A percentile compares a stretch with the other conserved stretches of the same genome.
Conservation (phyloP, 768 basidiomycete genomes). For the Leucocoprinus leucothites region DNA sequence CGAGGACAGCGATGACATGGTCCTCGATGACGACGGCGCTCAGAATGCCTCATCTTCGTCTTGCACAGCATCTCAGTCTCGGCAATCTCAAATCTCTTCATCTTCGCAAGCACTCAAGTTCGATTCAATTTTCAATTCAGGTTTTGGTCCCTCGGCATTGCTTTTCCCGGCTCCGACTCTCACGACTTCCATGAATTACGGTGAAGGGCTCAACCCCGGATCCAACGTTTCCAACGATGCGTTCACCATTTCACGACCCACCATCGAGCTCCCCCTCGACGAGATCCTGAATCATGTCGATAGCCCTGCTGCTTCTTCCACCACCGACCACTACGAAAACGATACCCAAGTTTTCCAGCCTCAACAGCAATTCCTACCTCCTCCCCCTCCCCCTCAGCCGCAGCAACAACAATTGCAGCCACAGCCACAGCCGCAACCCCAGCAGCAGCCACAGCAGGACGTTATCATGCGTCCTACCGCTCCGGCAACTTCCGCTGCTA, state of each 20-base stretch:
- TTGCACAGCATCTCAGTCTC: background rate
- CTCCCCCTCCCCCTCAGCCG: constrained; percentile 19
- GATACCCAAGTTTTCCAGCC: constrained; percentile 8
- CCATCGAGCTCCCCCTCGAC: constrained; percentile 84
- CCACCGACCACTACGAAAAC: constrained; percentile 15
- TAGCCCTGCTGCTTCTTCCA: constrained; percentile 21
- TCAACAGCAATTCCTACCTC: constrained; percentile 17
- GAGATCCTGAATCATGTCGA: constrained; percentile 64
- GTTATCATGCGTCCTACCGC: constrained; percentile 25
- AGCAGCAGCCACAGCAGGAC: constrained; percentile 24
- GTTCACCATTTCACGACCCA: constrained; percentile 69
- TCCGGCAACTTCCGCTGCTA: constrained; percentile 13
- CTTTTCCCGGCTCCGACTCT: constrained; percentile 67
- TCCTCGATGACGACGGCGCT: constrained; percentile 25
- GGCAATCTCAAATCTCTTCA: constrained; percentile 10
- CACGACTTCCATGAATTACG: constrained; percentile 70
- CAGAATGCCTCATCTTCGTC: constrained; percentile 19
- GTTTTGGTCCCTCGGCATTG: constrained; percentile 77
- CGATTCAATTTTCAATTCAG: constrained; percentile 67
- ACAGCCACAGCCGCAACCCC: constrained; percentile 17
- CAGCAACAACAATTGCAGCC: constrained; percentile 16
- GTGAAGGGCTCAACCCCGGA: constrained; percentile 57
- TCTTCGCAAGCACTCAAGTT: constrained; percentile 52
- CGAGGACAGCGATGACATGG: constrained; percentile 19
- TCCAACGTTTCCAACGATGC: constrained; percentile 41